A percentile compares a stretch with the other conserved stretches of the same genome.
These are phyloP conservation scores for Dictyostelium intermedium DNA, from an alignment of 78 protist species.

Conservation along the genomic window DNA sequence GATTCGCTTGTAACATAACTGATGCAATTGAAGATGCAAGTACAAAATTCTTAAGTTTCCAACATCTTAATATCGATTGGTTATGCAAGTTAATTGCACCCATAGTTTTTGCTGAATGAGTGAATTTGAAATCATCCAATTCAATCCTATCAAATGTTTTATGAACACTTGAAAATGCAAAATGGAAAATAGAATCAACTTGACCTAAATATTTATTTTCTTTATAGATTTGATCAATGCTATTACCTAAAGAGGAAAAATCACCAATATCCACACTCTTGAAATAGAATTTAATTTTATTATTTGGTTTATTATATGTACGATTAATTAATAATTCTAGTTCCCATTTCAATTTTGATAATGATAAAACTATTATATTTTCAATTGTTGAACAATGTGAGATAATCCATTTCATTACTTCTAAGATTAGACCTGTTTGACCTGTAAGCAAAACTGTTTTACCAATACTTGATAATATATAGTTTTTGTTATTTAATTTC, in stretches of 20 bases:
- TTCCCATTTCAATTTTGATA: constrained; percentile 51
- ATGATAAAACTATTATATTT: constrained; percentile 17
- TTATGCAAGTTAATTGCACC: constrained; percentile 77
- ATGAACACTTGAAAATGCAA: constrained; percentile 29
- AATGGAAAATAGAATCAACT: constrained; percentile 46
- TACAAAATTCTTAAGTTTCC: constrained; percentile 34
- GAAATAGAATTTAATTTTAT: background rate
- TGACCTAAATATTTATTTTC: background rate
- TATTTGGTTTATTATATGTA: background rate
- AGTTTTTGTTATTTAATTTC: no score
- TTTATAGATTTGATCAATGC: background rate
- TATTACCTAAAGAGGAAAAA: background rate
- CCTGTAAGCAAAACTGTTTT: constrained; percentile 21
- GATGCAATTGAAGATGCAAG: constrained; percentile 46
- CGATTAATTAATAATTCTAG: background rate
- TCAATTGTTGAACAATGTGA: background rate
- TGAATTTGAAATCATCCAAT: background rate
- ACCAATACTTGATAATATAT: background rate
- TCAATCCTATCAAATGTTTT: background rate
- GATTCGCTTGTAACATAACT: constrained; percentile 48
- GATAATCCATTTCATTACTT: background rate
- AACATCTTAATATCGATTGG: background rate
- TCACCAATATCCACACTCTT: constrained; percentile 1
- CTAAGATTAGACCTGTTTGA: constrained; percentile 14
- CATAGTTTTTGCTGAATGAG: constrained; percentile 50